Conservation (phyloP, 352 stramenopile species). For the Saprolegnia parasitica region DNA sequence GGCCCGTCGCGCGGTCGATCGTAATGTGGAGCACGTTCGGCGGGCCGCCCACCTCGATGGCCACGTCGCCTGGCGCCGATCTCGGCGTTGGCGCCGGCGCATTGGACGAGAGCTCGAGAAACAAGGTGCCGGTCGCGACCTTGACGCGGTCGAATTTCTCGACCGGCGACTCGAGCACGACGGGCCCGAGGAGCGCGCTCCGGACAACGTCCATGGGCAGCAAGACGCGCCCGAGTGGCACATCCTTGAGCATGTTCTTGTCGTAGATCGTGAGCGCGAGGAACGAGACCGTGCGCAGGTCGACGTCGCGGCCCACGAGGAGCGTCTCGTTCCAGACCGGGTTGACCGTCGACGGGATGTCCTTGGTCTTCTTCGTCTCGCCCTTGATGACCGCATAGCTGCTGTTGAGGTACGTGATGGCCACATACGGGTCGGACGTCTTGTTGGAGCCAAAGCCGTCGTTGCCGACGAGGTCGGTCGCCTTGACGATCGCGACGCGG, state of each 20-base stretch:
- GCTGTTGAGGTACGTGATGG: slow-evolving; percentile 66
- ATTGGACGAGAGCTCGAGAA: slow-evolving; percentile 13
- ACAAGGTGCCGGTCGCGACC: slow-evolving; percentile 32
- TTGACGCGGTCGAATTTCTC: slow-evolving; percentile 34
- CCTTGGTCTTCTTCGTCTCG: slow-evolving; percentile 58
- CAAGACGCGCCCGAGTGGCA: slow-evolving; percentile 61
- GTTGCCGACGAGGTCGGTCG: slow-evolving; percentile 12
- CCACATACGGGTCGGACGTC: slow-evolving; percentile 54
- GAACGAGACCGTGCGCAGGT: slow-evolving; percentile 60
- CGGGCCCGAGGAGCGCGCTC: slow-evolving; percentile 30
- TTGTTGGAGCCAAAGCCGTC: slow-evolving; percentile 29
- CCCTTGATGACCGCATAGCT: slow-evolving; percentile 37
- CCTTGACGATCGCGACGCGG: slow-evolving; percentile 15
- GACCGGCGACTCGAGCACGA: slow-evolving; percentile 14
- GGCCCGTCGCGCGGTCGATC: slow-evolving; percentile 62
- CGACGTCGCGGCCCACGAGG: slow-evolving; percentile 54
- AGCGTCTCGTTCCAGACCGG: slow-evolving; percentile 62
- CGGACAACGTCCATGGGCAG: slow-evolving; percentile 58
- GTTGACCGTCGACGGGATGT: slow-evolving; percentile 59
- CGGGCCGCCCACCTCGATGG: slow-evolving; percentile 32
- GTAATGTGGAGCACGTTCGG: slow-evolving; percentile 71
- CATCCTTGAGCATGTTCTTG: slow-evolving; percentile 56
- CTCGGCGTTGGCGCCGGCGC: slow-evolving; percentile 9
- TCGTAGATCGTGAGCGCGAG: slow-evolving; percentile 52
- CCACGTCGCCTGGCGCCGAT: slow-evolving; percentile 26